phyloP scores from a whole-genome alignment of 768 basidiomycete genomes.

The Kwoniella newhampshirensis region DNA sequence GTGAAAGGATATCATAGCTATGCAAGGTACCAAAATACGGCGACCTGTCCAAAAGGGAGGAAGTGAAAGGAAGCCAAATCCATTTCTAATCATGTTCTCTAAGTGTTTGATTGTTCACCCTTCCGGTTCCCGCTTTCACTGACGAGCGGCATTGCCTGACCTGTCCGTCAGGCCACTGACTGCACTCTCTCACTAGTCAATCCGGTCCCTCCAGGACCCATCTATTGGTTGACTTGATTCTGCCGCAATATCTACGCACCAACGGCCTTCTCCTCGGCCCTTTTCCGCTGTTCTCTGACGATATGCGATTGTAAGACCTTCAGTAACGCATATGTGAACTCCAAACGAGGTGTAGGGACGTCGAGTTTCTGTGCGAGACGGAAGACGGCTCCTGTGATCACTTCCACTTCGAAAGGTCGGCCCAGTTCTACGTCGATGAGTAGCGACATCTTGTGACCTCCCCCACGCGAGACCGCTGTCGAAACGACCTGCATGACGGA shows the following conservation, averaged over 20 bases:
- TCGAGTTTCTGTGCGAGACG: constrained; percentile 26
- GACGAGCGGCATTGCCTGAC: too few relatives aligned
- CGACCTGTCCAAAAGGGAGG: too few relatives aligned
- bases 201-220: too few relatives aligned
- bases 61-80: too few relatives aligned
- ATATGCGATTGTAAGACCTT: constrained; percentile 38
- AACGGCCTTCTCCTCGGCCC: constrained; percentile 5
- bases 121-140: too few relatives aligned
- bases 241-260: neutral
- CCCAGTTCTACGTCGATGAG: constrained; percentile 45
- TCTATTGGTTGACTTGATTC: too few relatives aligned
- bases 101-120: too few relatives aligned
- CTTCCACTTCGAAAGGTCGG: constrained; percentile 46
- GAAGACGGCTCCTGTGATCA: constrained; percentile 39
- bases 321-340: constrained; percentile 34
- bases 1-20: too few relatives aligned
- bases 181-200: too few relatives aligned
- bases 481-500: neutral
- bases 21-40: too few relatives aligned
- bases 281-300: constrained; percentile 12
- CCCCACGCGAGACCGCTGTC: constrained; percentile 1
- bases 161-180: too few relatives aligned
- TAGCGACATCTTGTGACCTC: constrained; percentile 42
- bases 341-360: constrained; percentile 29
- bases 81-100: too few relatives aligned